Evolutionary conservation across 176 grass and related monocot genomes (phyloP).

Genomic region (Oryza glaberrima): DNA sequence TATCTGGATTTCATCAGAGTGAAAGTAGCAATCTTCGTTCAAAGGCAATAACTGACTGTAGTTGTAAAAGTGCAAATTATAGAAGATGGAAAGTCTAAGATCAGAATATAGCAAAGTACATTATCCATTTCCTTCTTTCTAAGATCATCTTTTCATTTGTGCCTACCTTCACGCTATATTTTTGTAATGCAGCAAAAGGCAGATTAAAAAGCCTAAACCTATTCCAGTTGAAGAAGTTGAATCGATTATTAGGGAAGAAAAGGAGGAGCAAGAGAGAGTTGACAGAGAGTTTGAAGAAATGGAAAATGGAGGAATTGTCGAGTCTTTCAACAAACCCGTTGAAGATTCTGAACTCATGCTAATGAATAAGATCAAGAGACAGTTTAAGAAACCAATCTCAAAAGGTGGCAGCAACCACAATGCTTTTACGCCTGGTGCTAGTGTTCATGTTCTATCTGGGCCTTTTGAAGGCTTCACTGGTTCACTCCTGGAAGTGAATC

Average conservation of each 20-base stretch:
- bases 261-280: slow-evolving; percentile 71
- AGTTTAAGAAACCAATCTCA: slow-evolving; percentile 50
- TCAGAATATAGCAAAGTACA: neutral
- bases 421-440: slow-evolving; percentile 57
- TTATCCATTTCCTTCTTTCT: neutral
- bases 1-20: no score
- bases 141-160: slow-evolving; percentile 5
- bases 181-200: slow-evolving; percentile 60
- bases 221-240: slow-evolving; percentile 74
- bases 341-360: slow-evolving; percentile 52
- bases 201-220: slow-evolving; percentile 90
- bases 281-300: slow-evolving; percentile 69
- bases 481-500: slow-evolving; percentile 62
- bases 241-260: slow-evolving; percentile 69
- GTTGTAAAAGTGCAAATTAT: neutral
- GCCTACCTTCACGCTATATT: slow-evolving; percentile 17
- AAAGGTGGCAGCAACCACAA: slow-evolving; percentile 17
- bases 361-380: slow-evolving; percentile 52
- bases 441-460: slow-evolving; percentile 65
- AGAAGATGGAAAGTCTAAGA: neutral
- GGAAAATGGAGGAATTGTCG: slow-evolving; percentile 38
- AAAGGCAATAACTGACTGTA: neutral
- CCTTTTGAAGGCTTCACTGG: slow-evolving; percentile 79
- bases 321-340: slow-evolving; percentile 41
- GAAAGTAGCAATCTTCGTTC: neutral